Conservation (phyloP, 805 yeast species). For the Limtongia smithiae region DNA sequence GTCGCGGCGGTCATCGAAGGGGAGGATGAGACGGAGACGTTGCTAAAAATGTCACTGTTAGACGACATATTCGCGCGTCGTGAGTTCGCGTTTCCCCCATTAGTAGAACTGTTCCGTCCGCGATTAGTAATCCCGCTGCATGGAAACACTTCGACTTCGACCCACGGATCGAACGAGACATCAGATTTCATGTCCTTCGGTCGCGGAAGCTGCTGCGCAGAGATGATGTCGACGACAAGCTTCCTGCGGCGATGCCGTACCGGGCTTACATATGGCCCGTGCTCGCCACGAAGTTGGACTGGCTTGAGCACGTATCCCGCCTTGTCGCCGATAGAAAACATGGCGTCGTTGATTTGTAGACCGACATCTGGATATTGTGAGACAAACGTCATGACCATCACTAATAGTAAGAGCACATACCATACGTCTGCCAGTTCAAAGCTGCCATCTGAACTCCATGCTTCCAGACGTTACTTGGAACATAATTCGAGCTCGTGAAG, state of each 20-base stretch:
- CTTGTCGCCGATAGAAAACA: conserved; percentile 59
- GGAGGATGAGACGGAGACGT: too few species aligned
- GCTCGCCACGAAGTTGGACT: conserved; percentile 34
- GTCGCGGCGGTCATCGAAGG: too few species aligned
- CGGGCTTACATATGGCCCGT: conserved; percentile 2
- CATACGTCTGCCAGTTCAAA: conserved; percentile 44
- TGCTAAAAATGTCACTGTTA: too few species aligned
- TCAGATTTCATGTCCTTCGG: conserved; percentile 50
- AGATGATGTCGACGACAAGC: conserved; percentile 45
- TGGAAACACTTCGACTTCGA: conserved; percentile 51
- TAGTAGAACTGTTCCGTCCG: too few species aligned
- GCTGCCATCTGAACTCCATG: conserved; percentile 93
- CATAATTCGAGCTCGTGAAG: conserved; percentile 73
- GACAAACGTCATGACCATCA: background rate
- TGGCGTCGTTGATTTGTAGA: conserved; percentile 79
- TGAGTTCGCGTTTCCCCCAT: too few species aligned
- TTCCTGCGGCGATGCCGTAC: background rate
- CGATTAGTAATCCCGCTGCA: background rate
- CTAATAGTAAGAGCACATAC: background rate
- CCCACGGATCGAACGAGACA: conserved; percentile 56
- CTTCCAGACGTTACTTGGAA: conserved; percentile 76
- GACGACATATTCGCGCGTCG: too few species aligned
- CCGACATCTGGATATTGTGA: conserved; percentile 49
- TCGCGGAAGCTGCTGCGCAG: conserved; percentile 83
- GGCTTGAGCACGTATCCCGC: conserved; percentile 85